Conservation (phyloP, 202 grass and related monocot species). For the Setaria italica region DNA sequence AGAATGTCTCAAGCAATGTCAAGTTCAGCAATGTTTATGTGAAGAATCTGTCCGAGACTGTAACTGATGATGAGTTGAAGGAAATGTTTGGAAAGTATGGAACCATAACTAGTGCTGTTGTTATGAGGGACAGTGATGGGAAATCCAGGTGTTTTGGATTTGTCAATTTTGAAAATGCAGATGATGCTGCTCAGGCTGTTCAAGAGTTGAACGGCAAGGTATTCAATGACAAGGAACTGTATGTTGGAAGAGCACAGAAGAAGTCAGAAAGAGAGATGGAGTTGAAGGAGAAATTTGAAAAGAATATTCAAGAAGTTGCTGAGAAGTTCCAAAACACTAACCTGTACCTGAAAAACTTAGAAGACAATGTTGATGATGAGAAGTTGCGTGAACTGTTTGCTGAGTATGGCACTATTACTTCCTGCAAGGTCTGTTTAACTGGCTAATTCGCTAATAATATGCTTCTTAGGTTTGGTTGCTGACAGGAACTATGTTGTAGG, state of each 20-base stretch:
- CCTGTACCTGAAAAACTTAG: constrained; percentile 94
- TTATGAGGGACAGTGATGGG: constrained; percentile 89
- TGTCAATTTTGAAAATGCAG: constrained; percentile 90
- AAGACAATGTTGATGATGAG: constrained; percentile 87
- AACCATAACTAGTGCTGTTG: constrained; percentile 83
- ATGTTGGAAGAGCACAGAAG: constrained; percentile 94
- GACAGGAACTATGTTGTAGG: constrained; percentile 51
- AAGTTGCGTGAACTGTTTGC: constrained; percentile 78
- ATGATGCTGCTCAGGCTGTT: constrained; percentile 75
- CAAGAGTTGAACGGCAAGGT: constrained; percentile 86
- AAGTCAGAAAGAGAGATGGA: constrained; percentile 92
- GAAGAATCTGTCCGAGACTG: constrained; percentile 86
- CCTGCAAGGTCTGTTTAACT: constrained; percentile 78
- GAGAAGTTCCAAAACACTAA: constrained; percentile 77
- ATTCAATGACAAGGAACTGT: constrained; percentile 88
- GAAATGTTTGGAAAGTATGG: constrained; percentile 94
- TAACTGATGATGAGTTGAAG: constrained; percentile 80
- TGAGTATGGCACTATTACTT: constrained; percentile 75
- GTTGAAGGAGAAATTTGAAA: constrained; percentile 86
- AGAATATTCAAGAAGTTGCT: constrained; percentile 68
- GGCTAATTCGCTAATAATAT: neutral
- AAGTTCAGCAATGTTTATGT: constrained; percentile 97
- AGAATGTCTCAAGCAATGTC: constrained; percentile 53
- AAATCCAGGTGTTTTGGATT: constrained; percentile 98
- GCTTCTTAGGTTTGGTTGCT: neutral